These are phyloP conservation scores for Tylopilus sp. DNA, from an alignment of 768 basidiomycete genomes.

Conservation along the genomic window DNA sequence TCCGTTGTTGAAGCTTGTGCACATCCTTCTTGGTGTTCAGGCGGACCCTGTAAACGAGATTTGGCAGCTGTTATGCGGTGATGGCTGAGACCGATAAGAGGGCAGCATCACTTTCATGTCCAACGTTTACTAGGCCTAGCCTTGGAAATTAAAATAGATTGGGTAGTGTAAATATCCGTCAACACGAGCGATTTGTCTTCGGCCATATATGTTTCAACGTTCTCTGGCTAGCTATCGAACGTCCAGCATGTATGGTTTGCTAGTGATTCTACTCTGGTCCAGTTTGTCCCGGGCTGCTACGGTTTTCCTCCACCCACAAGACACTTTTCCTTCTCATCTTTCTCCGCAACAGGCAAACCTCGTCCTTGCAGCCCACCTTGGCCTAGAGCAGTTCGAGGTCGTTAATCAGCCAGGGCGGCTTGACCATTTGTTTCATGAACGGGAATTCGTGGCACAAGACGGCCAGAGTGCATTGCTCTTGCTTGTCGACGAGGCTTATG, in stretches of 20 bases:
- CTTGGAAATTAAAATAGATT: too few relatives aligned
- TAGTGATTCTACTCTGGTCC: conserved; percentile 27
- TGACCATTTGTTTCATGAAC: conserved; percentile 29
- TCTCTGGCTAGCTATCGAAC: background rate
- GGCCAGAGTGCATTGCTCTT: conserved; percentile 49
- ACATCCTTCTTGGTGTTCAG: conserved; percentile 37
- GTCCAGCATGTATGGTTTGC: conserved; percentile 19
- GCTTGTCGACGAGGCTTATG: conserved; percentile 53
- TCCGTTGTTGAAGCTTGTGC: conserved; percentile 46
- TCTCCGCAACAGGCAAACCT: conserved; percentile 55
- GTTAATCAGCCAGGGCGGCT: conserved; percentile 33
- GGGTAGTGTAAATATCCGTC: conserved; percentile 14
- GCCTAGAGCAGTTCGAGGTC: conserved; percentile 63
- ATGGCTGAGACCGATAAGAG: too few relatives aligned
- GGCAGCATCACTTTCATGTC: too few relatives aligned
- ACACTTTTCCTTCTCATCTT: conserved; percentile 37
- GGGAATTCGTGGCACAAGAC: conserved; percentile 57
- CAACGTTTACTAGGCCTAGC: conserved; percentile 33
- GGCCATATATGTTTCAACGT: too few relatives aligned
- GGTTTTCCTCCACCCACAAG: conserved; percentile 56
- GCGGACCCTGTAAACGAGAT: conserved; percentile 27
- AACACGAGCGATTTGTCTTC: conserved; percentile 8
- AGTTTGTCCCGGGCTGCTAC: conserved; percentile 47
- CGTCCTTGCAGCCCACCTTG: conserved; percentile 64
- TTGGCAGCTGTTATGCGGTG: conserved; percentile 38